These are phyloP conservation scores for Mycena galopus DNA, from an alignment of 768 basidiomycete genomes.

Conservation along the genomic window DNA sequence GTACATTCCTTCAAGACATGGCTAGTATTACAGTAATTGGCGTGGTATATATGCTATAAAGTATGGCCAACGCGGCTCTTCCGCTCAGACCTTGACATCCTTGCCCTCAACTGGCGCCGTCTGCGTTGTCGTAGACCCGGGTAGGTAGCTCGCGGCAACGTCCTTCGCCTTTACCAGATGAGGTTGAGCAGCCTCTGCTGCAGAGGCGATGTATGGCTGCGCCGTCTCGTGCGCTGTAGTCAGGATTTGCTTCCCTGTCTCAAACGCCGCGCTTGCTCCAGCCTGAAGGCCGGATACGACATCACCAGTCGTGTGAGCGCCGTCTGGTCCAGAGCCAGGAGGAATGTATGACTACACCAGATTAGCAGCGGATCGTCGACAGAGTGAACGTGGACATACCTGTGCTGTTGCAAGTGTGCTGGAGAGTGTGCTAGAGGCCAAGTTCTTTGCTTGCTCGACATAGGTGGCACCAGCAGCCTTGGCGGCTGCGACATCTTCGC, in stretches of 20 bases:
- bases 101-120: constrained; percentile 29
- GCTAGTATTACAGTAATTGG: constrained; percentile 27
- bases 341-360: constrained; percentile 38
- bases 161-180: constrained; percentile 56
- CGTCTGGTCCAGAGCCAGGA: constrained; percentile 29
- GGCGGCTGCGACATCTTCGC: constrained; percentile 60
- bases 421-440: constrained; percentile 57
- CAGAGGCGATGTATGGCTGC: constrained; percentile 36
- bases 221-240: constrained; percentile 44
- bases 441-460: constrained; percentile 66
- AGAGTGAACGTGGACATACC: constrained; percentile 42
- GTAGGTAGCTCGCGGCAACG: constrained; percentile 52
- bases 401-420: constrained; percentile 60
- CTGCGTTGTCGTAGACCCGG: constrained; percentile 39
- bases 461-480: constrained; percentile 62
- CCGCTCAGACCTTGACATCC: constrained; percentile 3
- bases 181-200: constrained; percentile 50
- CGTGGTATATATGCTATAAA: constrained; percentile 23
- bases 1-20: constrained; percentile 14
- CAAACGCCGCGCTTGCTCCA: constrained; percentile 45
- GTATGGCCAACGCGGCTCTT: background rate
- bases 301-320: constrained; percentile 34
- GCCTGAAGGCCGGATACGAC: constrained; percentile 50
- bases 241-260: constrained; percentile 46
- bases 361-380: background rate